Percentiles rank a stretch among this genome's conserved stretches.
Conservation (phyloP, 2,329 filamentous ascomycete species). For the Penicillium sp. region DNA sequence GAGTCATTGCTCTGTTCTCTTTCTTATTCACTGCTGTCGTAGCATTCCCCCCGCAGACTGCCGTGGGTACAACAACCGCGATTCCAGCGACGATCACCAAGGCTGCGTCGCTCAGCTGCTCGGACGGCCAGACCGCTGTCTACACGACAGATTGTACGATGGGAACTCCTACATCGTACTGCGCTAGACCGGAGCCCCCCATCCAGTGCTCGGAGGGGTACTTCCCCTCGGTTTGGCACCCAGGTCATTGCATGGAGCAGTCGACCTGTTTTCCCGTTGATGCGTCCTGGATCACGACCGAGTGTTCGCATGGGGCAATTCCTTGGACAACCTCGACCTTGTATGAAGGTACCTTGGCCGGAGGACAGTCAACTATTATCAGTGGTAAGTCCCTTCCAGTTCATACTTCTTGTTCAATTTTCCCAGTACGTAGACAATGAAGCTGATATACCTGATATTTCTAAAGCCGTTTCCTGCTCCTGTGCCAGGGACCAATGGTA, state of each 20-base stretch:
- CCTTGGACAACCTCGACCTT: constrained; percentile 22
- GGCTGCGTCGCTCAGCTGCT: constrained; percentile 17
- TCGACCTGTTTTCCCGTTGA: constrained; percentile 26
- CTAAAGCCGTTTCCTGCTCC: constrained; percentile 23
- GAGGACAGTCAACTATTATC: constrained; percentile 20
- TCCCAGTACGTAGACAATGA: neutral
- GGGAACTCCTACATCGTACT: constrained; percentile 26
- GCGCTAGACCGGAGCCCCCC: constrained; percentile 18
- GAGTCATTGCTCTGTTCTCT: neutral
- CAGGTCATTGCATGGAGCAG: constrained; percentile 25
- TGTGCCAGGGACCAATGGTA: constrained; percentile 27
- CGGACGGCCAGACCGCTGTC: constrained; percentile 22
- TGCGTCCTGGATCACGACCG: constrained; percentile 26
- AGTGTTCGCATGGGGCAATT: constrained; percentile 26
- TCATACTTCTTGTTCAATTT: neutral
- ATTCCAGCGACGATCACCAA: neutral
- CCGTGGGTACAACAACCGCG: neutral
- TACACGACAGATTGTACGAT: constrained; percentile 30
- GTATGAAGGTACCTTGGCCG: constrained; percentile 23
- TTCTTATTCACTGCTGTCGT: neutral
- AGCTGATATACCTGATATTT: neutral
- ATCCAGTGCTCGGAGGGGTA: constrained; percentile 22
- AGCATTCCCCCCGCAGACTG: constrained; percentile 14
- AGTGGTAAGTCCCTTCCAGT: constrained; percentile 15
- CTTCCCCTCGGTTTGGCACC: constrained; percentile 28